Conservation (phyloP, 2,329 filamentous ascomycete species). For the Chrysoporthe cubensis region DNA sequence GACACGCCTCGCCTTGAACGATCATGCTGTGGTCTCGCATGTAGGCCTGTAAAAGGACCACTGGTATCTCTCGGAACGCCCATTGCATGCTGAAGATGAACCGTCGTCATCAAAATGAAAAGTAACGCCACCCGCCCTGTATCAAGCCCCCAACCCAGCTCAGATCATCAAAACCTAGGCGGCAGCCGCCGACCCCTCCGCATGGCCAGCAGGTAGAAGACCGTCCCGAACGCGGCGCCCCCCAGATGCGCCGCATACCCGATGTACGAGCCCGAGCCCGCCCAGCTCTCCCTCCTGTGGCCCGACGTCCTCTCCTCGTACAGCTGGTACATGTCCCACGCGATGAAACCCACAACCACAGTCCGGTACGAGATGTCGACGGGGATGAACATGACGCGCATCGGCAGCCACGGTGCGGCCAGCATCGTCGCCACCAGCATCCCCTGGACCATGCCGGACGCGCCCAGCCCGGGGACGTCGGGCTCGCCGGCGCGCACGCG, state of each 20-base stretch:
- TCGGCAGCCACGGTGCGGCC: conserved; percentile 26
- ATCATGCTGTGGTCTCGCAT: not conserved
- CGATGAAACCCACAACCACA: conserved; percentile 28
- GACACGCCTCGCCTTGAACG: not conserved
- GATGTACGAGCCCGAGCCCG: conserved; percentile 25
- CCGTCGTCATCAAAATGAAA: too few species aligned
- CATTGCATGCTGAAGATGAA: not conserved
- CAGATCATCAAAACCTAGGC: not conserved
- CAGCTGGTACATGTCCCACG: conserved; percentile 31
- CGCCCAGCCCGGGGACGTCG: conserved; percentile 29
- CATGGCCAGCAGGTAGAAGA: conserved; percentile 30
- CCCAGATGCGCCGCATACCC: conserved; percentile 35
- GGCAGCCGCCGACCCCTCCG: conserved; percentile 12
- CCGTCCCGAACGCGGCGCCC: conserved; percentile 32
- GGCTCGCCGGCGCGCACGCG: conserved; percentile 18
- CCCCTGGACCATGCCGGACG: conserved; percentile 34
- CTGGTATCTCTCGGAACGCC: not conserved
- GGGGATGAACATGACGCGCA: conserved; percentile 32
- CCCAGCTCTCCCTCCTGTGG: conserved; percentile 21
- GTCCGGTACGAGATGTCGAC: conserved; percentile 30
- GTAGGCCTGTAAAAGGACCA: not conserved
- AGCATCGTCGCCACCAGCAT: conserved; percentile 30
- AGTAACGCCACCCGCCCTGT: not conserved
- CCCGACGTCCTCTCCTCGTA: conserved; percentile 21
- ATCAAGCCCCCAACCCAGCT: not conserved